Base-by-base conservation (phyloP, 1,284 basidiomycete species). In the Amylostereum areolatum region DNA sequence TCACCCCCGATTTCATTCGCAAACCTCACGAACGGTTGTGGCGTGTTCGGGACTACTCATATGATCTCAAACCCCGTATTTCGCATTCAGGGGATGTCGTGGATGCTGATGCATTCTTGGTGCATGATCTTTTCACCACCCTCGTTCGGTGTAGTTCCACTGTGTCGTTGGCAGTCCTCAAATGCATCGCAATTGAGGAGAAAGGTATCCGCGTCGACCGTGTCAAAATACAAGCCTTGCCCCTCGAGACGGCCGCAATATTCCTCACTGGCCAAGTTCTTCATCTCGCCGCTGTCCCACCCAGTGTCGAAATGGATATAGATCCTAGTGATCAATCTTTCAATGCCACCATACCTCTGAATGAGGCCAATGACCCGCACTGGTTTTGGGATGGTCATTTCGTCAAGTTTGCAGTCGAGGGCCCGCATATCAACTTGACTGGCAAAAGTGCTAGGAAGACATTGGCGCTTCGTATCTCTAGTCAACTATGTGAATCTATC, bases 21-120 rank as follows among this genome's bases (percentile, higher is more conserved):
- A 55, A 55, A 37, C 43, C 52, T 5, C 54, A 55, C 25, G 54
- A 55, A 32, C 48, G 54, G n/a, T 18, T 53, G 12, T 45, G 43
- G 8, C 51, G 52, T 41, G 54, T 55, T 5, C 52, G 49, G 1
- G 45, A n/a, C n/a, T n/a, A n/a, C n/a, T n/a, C n/a, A n/a, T n/a
- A n/a, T n/a, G n/a, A n/a, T n/a, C n/a, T n/a, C n/a, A n/a, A n/a
- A n/a, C n/a, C n/a, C n/a, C n/a, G n/a, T n/a, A n/a, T n/a, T n/a
- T n/a, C n/a, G n/a, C n/a, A n/a, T n/a, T n/a, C n/a, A n/a, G n/a
- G n/a, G n/a, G n/a, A n/a, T n/a, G n/a, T n/a, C n/a, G n/a, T n/a
- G n/a, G 34, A 35, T n/a, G 9, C 34, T 35, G 34, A 35, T n/a
- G n/a, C 34, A 35, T 35, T 35, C n/a, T 8, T 35, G 8, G 34